Percentiles rank a stretch among this genome's conserved stretches.
These are phyloP conservation scores for Centrapalus pauciflorus DNA, from an alignment of 129 eudicot species.

Conservation along the genomic window DNA sequence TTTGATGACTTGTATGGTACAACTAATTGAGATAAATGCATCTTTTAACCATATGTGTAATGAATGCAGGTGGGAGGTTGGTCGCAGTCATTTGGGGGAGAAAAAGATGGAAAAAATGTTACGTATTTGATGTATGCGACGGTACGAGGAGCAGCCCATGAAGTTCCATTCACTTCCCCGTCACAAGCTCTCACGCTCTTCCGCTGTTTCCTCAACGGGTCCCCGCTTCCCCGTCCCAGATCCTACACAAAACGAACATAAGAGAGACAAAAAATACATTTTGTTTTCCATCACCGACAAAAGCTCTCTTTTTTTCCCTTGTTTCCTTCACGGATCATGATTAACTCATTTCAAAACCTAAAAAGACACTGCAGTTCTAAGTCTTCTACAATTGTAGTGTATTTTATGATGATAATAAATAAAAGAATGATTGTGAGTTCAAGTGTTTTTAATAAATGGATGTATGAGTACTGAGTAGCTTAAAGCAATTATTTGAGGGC, in stretches of 20 bases:
- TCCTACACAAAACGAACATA: too few relatives aligned
- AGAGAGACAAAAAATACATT: too few relatives aligned
- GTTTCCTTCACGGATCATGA: too few relatives aligned
- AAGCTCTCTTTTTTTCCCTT: too few relatives aligned
- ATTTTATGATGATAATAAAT: neutral
- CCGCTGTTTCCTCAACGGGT: slow-evolving; percentile 25
- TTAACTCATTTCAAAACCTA: too few relatives aligned
- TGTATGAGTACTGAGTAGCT: neutral
- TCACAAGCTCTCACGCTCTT: slow-evolving; percentile 31
- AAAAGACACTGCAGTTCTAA: neutral
- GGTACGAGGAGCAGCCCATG: slow-evolving; percentile 30
- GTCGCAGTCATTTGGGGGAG: slow-evolving; percentile 26
- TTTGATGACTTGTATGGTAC: neutral
- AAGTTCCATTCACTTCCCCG: slow-evolving; percentile 29
- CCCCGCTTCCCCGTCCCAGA: slow-evolving; percentile 24
- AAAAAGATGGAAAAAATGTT: slow-evolving; percentile 28
- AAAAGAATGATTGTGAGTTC: neutral
- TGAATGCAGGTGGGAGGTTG: slow-evolving; percentile 28
- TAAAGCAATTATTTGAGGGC: neutral
- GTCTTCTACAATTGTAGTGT: neutral
- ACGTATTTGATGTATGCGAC: slow-evolving; percentile 28
- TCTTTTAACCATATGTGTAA: neutral
- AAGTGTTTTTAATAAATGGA: neutral
- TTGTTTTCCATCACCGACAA: too few relatives aligned
- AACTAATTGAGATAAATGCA: neutral